phyloP scores from a whole-genome alignment of 257 asterid genomes.

The Haberlea rhodopensis region DNA sequence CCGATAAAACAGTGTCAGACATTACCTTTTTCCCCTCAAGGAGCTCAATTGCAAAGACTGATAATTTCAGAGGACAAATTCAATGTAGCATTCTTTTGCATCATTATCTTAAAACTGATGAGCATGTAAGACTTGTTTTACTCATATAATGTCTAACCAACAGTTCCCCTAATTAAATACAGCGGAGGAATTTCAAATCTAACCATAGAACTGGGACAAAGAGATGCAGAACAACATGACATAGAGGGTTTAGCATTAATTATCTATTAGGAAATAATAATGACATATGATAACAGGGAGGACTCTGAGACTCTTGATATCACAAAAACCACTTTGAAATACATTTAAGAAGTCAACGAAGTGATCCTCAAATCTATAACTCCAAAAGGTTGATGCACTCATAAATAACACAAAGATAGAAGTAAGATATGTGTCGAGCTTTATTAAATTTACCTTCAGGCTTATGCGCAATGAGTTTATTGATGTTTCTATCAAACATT shows the following conservation, averaged over 20 bases:
- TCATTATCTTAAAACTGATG: not conserved
- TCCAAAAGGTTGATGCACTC: conserved; percentile 11
- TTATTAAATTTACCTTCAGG: conserved; percentile 67
- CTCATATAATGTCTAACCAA: not conserved
- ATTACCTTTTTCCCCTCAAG: not conserved
- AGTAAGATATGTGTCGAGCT: conserved; percentile 20
- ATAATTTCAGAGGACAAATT: too few species aligned
- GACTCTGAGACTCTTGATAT: not conserved
- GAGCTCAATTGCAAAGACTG: not conserved
- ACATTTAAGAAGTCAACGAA: not conserved
- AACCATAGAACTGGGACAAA: not conserved
- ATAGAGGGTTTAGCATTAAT: too few species aligned
- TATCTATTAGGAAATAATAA: not conserved
- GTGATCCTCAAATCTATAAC: not conserved
- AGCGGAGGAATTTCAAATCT: not conserved
- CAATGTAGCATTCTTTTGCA: too few species aligned
- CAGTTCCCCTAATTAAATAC: not conserved
- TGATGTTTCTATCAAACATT: conserved; percentile 97
- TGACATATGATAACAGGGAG: not conserved
- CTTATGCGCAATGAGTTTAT: conserved; percentile 93
- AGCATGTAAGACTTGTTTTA: not conserved
- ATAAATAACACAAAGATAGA: conserved; percentile 6
- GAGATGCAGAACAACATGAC: not conserved
- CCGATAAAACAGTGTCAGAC: not conserved
- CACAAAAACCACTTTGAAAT: not conserved